Evolutionary conservation across 1,284 basidiomycete species (phyloP), one percentile per base, ranked within the genome.

Genomic region (Neonothopanus nambi): DNA sequence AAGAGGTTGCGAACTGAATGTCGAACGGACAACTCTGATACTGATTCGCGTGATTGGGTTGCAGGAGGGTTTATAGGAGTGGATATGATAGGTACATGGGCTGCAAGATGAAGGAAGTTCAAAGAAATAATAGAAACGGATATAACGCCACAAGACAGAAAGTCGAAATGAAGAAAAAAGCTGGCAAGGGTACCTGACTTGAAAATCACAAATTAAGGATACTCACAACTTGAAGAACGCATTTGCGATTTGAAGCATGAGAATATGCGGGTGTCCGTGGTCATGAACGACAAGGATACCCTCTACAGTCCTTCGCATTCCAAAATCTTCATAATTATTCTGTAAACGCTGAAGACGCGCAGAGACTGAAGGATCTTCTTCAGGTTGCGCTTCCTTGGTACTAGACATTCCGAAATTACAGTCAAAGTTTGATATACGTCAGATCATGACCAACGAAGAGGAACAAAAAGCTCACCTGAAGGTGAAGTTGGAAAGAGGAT

Each of bases 241-340:
- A 68, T 98, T 98, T 30, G 95, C 96, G 65, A 99, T 97, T 70
- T 98, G 96, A 13, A 98, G 81, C 86, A 98, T 96, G 60, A 99
- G 84, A 57, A 98, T 91, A 66, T 98, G 96, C 3, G 94, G 93
- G 66, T 95, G 91, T 0, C 93, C 92, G 59, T 94, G 93, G 67
- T 94, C 91, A 70, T 97, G 95, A 21, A 98, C 95, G 48, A 98
- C 88, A 30, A 99, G 82, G 57, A 98, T 89, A n/a, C 94, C 96
- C 67, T 99, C 96, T 9, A 97, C 93, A 0, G 94, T 95, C 18
- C 93, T 78, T 26, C 95, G 82, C 88, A 96, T 95, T 4, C 93
- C 96, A 67, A 90, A 93, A 70, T 97, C 93, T 67, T 95, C 93
- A 80, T 95, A 98, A 68, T 98, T 96, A 68, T 94, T 93, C 69